Evolutionary conservation across 2,329 filamentous ascomycete species (phyloP).

Genomic region (Cladophialophora psammophila): DNA sequence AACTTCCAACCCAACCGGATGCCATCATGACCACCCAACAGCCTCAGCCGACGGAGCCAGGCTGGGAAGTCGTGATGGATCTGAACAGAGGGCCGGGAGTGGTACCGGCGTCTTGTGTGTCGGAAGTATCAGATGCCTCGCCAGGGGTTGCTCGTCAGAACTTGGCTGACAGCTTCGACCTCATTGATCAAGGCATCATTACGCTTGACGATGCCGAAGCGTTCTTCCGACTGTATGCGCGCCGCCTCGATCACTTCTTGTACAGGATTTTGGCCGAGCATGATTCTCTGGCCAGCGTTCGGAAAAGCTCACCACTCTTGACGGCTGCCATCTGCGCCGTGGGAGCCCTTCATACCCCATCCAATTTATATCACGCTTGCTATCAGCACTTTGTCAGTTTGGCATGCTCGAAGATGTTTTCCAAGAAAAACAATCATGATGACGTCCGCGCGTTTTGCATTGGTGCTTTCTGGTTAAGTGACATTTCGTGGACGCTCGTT

Average conservation of each 20-base stretch:
- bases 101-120: slow-evolving; percentile 60
- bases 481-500: slow-evolving; percentile 68
- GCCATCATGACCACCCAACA: slow-evolving; percentile 20
- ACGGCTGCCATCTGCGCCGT: slow-evolving; percentile 64
- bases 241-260: slow-evolving; percentile 60
- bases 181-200: slow-evolving; percentile 59
- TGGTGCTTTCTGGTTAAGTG: slow-evolving; percentile 68
- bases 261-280: slow-evolving; percentile 64
- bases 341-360: slow-evolving; percentile 64
- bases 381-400: slow-evolving; percentile 65
- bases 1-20: neutral
- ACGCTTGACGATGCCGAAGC: slow-evolving; percentile 59
- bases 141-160: slow-evolving; percentile 47
- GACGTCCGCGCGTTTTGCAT: slow-evolving; percentile 67
- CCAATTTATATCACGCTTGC: slow-evolving; percentile 60
- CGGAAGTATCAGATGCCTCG: slow-evolving; percentile 57
- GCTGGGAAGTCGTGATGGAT: slow-evolving; percentile 51
- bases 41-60: slow-evolving; percentile 40
- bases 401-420: slow-evolving; percentile 64
- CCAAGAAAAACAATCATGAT: slow-evolving; percentile 63
- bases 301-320: slow-evolving; percentile 62
- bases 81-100: slow-evolving; percentile 49
- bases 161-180: slow-evolving; percentile 47
- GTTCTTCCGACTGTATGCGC: slow-evolving; percentile 60
- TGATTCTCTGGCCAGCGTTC: slow-evolving; percentile 58